Percentiles rank a stretch among this genome's conserved stretches.
These are phyloP conservation scores for Xylaria nigripes DNA, from an alignment of 495 filamentous ascomycete genomes.

Conservation along the genomic window DNA sequence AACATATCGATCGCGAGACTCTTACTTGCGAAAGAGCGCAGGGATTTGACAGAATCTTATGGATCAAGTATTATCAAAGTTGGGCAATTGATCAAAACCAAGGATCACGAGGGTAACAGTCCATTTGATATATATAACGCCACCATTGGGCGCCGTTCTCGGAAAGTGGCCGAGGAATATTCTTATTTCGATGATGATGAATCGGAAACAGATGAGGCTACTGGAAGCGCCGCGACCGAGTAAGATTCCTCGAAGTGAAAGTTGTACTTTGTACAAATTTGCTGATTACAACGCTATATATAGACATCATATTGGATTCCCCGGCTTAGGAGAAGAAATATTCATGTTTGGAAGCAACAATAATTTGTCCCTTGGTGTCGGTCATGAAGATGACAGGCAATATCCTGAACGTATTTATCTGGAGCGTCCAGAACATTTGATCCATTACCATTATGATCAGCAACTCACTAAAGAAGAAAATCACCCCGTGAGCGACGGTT, in stretches of 20 bases:
- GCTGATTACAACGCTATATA: too few species aligned
- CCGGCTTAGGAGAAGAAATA: slow-evolving; percentile 66
- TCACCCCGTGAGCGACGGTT: slow-evolving; percentile 17
- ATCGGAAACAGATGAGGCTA: slow-evolving; percentile 34
- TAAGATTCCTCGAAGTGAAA: slow-evolving; percentile 7
- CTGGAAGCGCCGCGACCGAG: slow-evolving; percentile 17
- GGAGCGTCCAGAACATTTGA: slow-evolving; percentile 70
- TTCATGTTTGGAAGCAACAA: slow-evolving; percentile 94
- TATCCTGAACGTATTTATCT: slow-evolving; percentile 77
- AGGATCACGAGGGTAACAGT: slow-evolving; percentile 89
- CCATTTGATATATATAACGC: slow-evolving; percentile 86
- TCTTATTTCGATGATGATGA: slow-evolving; percentile 25
- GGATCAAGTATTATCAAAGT: slow-evolving; percentile 38
- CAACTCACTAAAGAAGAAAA: slow-evolving; percentile 35
- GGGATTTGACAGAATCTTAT: slow-evolving; percentile 49
- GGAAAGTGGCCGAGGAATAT: slow-evolving; percentile 26
- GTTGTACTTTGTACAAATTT: too few species aligned
- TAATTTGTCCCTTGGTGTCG: slow-evolving; percentile 84
- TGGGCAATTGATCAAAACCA: slow-evolving; percentile 77
- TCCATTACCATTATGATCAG: slow-evolving; percentile 59
- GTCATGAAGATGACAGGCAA: slow-evolving; percentile 87
- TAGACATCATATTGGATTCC: slow-evolving; percentile 16
- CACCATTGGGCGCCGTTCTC: slow-evolving; percentile 58
- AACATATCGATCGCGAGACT: slow-evolving; percentile 79
- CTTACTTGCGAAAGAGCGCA: slow-evolving; percentile 66